Evolutionary conservation across 257 asterid genomes (phyloP).

Genomic region (Mentha longifolia): DNA sequence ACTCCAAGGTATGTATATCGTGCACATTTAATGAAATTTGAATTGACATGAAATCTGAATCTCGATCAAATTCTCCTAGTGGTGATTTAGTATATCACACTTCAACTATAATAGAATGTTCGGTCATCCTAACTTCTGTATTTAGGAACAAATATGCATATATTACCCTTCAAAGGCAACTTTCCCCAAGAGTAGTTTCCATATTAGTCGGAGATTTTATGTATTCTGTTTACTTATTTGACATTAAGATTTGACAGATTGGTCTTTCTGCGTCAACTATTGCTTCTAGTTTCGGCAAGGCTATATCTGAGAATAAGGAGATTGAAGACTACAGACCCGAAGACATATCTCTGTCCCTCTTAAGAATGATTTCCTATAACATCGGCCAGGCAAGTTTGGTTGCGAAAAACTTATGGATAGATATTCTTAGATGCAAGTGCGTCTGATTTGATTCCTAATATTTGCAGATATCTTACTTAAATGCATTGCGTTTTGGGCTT

Average conservation of each 20-base stretch:
- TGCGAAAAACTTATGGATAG: constrained; percentile 20
- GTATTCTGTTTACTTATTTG: constrained; percentile 32
- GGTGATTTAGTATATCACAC: neutral
- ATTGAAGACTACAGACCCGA: constrained; percentile 90
- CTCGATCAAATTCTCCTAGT: neutral
- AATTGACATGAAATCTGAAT: constrained; percentile 4
- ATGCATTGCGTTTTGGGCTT: constrained; percentile 94
- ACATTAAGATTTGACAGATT: constrained; percentile 58
- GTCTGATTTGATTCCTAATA: constrained; percentile 34
- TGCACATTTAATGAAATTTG: constrained; percentile 6
- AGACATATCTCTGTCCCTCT: constrained; percentile 91
- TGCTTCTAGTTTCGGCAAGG: constrained; percentile 97
- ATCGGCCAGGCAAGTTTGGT: constrained; percentile 85
- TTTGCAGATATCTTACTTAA: constrained; percentile 83
- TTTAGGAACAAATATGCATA: no score
- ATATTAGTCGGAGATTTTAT: constrained; percentile 17
- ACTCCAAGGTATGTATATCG: constrained; percentile 68
- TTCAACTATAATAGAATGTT: constrained; percentile 3
- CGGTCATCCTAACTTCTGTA: no score
- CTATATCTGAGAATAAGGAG: constrained; percentile 89
- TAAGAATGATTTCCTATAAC: constrained; percentile 96
- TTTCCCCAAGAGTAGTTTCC: constrained; percentile 6
- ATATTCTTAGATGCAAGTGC: neutral
- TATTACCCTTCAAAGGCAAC: neutral
- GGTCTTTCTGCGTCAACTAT: constrained; percentile 99